A percentile compares a stretch with the other conserved stretches of the same genome.
phyloP scores from a whole-genome alignment of 768 basidiomycete genomes.

The Mycena galopus region DNA sequence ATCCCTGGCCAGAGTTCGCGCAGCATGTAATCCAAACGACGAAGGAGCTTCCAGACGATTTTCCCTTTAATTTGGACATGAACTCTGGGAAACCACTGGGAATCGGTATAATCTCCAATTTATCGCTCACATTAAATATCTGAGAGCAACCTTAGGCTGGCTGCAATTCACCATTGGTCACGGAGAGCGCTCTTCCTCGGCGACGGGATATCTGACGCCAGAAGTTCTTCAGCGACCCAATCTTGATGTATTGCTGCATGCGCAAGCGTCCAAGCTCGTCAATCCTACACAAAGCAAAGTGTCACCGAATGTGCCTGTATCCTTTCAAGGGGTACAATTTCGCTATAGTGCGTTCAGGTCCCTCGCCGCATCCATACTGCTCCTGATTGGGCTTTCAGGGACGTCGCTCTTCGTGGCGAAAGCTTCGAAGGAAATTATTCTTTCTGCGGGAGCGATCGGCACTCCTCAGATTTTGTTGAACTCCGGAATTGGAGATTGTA shows the following conservation, averaged over 20 bases:
- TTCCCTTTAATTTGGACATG: no score
- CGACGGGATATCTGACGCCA: no score
- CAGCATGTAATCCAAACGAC: constrained; percentile 42
- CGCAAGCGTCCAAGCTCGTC: constrained; percentile 19
- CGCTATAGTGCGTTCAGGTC: background rate
- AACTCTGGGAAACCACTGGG: no score
- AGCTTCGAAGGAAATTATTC: background rate
- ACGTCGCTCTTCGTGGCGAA: background rate
- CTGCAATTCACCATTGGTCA: constrained; percentile 36
- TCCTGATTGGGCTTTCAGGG: no score
- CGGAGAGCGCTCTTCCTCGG: constrained; percentile 27
- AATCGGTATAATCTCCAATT: constrained; percentile 34
- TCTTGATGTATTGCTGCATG: constrained; percentile 38
- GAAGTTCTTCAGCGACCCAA: constrained; percentile 20
- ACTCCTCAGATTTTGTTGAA: background rate
- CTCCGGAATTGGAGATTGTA: background rate
- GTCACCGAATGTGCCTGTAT: no score
- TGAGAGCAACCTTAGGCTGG: constrained; percentile 37
- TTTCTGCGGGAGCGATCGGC: background rate
- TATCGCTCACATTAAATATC: constrained; percentile 32
- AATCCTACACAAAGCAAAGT: no score
- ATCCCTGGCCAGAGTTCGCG: constrained; percentile 37
- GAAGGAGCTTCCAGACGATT: constrained; percentile 40
- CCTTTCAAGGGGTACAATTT: constrained; percentile 36
- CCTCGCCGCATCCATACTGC: no score